Percentiles rank a stretch among this genome's conserved stretches.
Conservation (phyloP, 805 yeast species). For the Zygosaccharomyces kombuchaensis region DNA sequence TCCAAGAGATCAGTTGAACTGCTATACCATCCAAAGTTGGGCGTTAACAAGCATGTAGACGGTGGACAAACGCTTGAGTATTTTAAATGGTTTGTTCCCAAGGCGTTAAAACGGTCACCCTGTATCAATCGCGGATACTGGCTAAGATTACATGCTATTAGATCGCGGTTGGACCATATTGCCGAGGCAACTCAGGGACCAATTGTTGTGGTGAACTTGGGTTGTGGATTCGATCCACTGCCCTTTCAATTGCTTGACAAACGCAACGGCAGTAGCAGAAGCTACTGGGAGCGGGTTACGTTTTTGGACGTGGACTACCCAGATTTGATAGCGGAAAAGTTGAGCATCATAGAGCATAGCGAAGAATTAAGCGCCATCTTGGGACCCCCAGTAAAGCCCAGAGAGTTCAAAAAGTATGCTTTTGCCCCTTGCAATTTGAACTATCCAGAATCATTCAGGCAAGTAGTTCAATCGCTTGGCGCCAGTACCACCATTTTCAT, state of each 20-base stretch:
- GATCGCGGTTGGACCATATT: conserved; percentile 48
- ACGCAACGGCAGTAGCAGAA: conserved; percentile 27
- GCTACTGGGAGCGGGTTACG: conserved; percentile 34
- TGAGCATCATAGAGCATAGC: conserved; percentile 46
- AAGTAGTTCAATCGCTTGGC: conserved; percentile 11
- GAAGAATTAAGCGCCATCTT: conserved; percentile 45
- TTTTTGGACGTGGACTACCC: conserved; percentile 76
- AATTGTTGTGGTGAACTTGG: conserved; percentile 57
- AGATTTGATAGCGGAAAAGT: conserved; percentile 56
- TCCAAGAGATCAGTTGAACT: conserved; percentile 77
- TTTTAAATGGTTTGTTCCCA: conserved; percentile 59
- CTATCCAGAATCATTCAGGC: conserved; percentile 38
- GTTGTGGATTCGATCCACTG: conserved; percentile 72
- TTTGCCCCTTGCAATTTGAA: conserved; percentile 62
- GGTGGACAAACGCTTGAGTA: conserved; percentile 39
- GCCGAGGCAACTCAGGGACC: conserved; percentile 31
- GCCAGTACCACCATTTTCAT: conserved; percentile 51
- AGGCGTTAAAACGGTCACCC: conserved; percentile 65
- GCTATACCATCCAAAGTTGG: conserved; percentile 41
- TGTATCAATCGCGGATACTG: conserved; percentile 81
- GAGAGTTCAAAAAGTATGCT: conserved; percentile 32
- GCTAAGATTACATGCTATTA: conserved; percentile 70
- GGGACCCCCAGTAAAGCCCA: conserved; percentile 35
- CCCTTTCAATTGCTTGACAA: conserved; percentile 48
- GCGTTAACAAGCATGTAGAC: conserved; percentile 12